phyloP scores from a whole-genome alignment of 2,329 filamentous ascomycete genomes.

The Metarhizium anisopliae region DNA sequence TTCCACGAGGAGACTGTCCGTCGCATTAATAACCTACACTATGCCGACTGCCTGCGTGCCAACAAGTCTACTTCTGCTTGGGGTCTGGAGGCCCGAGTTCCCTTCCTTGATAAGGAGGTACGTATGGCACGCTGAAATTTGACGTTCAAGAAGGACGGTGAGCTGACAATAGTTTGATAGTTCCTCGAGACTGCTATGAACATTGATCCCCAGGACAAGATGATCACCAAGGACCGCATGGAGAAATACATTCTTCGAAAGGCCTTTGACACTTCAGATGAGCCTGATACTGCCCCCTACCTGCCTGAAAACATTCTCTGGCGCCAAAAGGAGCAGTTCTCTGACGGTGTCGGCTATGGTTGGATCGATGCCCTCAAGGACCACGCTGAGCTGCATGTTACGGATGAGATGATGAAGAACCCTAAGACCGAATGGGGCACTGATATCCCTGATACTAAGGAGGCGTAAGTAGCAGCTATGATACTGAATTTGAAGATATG shows the following conservation, averaged over 20 bases:
- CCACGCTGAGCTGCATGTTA: constrained; percentile 79
- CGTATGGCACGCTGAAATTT: constrained; percentile 11
- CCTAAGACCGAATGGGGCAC: constrained; percentile 92
- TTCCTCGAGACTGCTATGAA: constrained; percentile 92
- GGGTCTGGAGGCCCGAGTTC: constrained; percentile 95
- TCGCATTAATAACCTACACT: constrained; percentile 90
- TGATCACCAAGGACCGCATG: constrained; percentile 82
- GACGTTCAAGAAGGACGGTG: not conserved
- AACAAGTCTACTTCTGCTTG: constrained; percentile 99
- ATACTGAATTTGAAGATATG: not conserved
- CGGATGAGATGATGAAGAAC: constrained; percentile 97
- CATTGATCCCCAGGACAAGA: constrained; percentile 89
- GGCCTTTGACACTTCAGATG: constrained; percentile 88
- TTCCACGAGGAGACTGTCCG: constrained; percentile 94
- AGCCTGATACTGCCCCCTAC: constrained; percentile 74
- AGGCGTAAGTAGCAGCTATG: constrained; percentile 53
- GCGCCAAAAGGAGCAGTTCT: constrained; percentile 99
- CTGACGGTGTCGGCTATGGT: constrained; percentile 94
- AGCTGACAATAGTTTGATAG: constrained; percentile 24
- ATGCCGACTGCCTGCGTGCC: constrained; percentile 91
- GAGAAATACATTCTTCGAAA: constrained; percentile 98
- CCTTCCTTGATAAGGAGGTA: constrained; percentile 90
- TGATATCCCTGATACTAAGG: constrained; percentile 93
- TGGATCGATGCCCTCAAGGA: constrained; percentile 99
- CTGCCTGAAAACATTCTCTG: constrained; percentile 94